A percentile compares a stretch with the other conserved stretches of the same genome.
These are phyloP conservation scores for Cynara cardunculus DNA, from an alignment of 129 eudicot species.

Conservation along the genomic window DNA sequence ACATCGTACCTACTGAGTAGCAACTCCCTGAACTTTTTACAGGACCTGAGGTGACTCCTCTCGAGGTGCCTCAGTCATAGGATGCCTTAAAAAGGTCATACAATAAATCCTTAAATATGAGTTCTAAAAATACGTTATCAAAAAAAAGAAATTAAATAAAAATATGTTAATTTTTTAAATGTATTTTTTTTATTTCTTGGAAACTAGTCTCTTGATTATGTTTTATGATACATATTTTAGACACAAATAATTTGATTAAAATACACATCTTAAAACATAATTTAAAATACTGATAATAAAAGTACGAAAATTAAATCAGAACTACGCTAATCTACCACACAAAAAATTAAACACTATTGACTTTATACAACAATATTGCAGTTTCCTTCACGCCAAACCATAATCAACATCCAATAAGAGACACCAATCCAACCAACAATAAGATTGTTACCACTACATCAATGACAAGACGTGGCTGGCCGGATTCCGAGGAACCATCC, in stretches of 20 bases:
- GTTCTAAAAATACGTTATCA: too few relatives aligned
- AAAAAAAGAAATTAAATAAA: too few relatives aligned
- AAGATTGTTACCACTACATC: slow-evolving; percentile 20
- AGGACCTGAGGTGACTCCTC: too few relatives aligned
- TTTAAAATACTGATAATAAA: background rate
- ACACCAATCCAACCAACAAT: slow-evolving; percentile 21
- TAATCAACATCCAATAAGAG: slow-evolving; percentile 14
- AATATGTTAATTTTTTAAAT: too few relatives aligned
- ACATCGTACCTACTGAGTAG: too few relatives aligned
- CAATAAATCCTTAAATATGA: too few relatives aligned
- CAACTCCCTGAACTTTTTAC: too few relatives aligned
- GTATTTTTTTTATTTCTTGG: too few relatives aligned
- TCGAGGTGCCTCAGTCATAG: too few relatives aligned
- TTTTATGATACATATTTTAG: background rate
- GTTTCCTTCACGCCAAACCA: background rate
- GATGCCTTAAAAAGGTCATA: too few relatives aligned
- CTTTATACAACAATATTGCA: background rate
- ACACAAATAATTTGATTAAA: background rate
- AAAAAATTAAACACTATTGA: background rate
- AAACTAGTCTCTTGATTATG: background rate
- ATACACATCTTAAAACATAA: background rate
- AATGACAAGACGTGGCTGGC: background rate
- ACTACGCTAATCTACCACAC: slow-evolving; percentile 10
- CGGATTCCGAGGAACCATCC: slow-evolving; percentile 10
- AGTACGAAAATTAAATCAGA: background rate